phyloP scores from a whole-genome alignment of 2,329 filamentous ascomycete genomes.

The Aspergillus piperis region DNA sequence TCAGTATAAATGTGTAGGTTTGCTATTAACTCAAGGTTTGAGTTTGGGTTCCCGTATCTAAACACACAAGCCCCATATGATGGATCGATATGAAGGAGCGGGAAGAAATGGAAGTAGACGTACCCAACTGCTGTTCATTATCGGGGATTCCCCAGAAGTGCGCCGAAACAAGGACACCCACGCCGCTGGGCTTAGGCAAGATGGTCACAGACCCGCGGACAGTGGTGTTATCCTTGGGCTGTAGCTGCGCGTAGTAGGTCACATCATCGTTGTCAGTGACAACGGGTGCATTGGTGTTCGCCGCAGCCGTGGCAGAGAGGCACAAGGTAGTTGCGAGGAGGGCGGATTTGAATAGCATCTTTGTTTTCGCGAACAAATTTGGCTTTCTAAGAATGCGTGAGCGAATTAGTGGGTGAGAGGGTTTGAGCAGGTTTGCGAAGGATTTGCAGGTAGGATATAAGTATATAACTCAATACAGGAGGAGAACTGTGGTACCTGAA shows the following conservation, averaged over 20 bases:
- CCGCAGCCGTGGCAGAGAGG: constrained; percentile 10
- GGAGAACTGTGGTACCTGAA: neutral
- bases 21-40: neutral
- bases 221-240: constrained; percentile 55
- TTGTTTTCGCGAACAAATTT: neutral
- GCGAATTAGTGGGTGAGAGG: neutral
- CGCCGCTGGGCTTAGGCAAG: constrained; percentile 47
- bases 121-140: constrained; percentile 60
- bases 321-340: constrained; percentile 6
- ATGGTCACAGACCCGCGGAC: constrained; percentile 57
- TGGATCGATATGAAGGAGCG: neutral
- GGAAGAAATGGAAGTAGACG: constrained; percentile 30
- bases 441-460: neutral
- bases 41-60: neutral
- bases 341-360: constrained; percentile 12
- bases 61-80: neutral
- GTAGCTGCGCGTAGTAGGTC: constrained; percentile 59
- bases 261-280: constrained; percentile 60
- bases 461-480: neutral
- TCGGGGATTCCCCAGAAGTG: constrained; percentile 61
- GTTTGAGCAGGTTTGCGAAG: too few relatives aligned
- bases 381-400: neutral
- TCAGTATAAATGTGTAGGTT: neutral
- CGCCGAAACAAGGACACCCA: constrained; percentile 58
- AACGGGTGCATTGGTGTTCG: constrained; percentile 39